Evolutionary conservation across 371 early-diverging fungal species (phyloP).

Genomic region (Conidiobolus incongruus): DNA sequence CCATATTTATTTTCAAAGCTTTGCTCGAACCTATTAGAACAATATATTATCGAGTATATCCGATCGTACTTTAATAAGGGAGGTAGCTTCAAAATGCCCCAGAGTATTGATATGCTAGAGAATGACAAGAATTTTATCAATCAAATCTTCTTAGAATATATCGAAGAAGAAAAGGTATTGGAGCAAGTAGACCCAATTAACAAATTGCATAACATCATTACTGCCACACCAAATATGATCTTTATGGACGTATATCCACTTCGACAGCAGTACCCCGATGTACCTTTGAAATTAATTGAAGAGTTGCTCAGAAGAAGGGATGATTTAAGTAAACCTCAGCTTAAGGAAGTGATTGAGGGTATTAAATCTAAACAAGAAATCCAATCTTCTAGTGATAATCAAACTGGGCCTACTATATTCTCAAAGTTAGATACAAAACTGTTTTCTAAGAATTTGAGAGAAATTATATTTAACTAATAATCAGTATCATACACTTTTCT

Average conservation of each 20-base stretch:
- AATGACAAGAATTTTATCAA: constrained; percentile 31
- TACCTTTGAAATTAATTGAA: constrained; percentile 56
- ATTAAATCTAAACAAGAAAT: constrained; percentile 16
- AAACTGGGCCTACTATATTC: too few species aligned
- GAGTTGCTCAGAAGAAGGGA: constrained; percentile 44
- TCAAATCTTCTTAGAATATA: constrained; percentile 40
- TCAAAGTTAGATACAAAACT: too few species aligned
- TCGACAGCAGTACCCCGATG: constrained; percentile 56
- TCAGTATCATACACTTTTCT: too few species aligned
- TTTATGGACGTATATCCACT: constrained; percentile 55
- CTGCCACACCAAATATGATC: constrained; percentile 32
- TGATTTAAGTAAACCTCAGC: constrained; percentile 43
- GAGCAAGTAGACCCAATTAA: constrained; percentile 51
- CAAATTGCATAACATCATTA: constrained; percentile 39
- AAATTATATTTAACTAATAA: too few species aligned
- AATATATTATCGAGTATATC: constrained; percentile 53
- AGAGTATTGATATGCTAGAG: constrained; percentile 32
- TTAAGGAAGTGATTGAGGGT: constrained; percentile 58
- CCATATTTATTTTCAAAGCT: constrained; percentile 67
- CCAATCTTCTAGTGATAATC: too few species aligned
- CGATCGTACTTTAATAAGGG: constrained; percentile 59
- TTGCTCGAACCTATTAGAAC: constrained; percentile 60
- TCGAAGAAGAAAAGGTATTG: constrained; percentile 30
- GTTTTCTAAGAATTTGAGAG: too few species aligned
- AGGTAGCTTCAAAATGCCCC: constrained; percentile 41